These are phyloP conservation scores for Sugiyamaella qingdaonensis DNA, from an alignment of 805 yeast species.

Conservation along the genomic window DNA sequence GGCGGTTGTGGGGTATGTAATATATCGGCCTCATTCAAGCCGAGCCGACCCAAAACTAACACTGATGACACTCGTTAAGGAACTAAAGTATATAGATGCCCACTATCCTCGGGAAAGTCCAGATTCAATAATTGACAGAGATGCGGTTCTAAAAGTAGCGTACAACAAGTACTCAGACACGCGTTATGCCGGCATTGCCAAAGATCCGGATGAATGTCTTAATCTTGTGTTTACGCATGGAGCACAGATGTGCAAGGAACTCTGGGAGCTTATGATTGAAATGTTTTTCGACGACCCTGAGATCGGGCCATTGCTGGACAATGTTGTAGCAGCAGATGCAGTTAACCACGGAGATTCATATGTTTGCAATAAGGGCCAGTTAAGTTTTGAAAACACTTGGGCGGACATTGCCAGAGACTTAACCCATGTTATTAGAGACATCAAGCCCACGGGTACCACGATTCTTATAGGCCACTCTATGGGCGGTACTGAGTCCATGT, in stretches of 20 bases:
- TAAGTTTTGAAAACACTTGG: slow-evolving; percentile 62
- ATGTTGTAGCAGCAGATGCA: slow-evolving; percentile 52
- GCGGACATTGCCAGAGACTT: slow-evolving; percentile 62
- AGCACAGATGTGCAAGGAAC: slow-evolving; percentile 56
- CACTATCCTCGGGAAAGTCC: slow-evolving; percentile 34
- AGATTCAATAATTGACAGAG: slow-evolving; percentile 39
- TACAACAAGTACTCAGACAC: slow-evolving; percentile 40
- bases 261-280: slow-evolving; percentile 56
- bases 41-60: too few species aligned
- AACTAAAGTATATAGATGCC: slow-evolving; percentile 20
- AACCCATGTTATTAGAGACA: slow-evolving; percentile 34
- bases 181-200: background rate
- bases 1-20: too few species aligned
- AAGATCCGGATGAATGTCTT: slow-evolving; percentile 25
- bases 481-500: slow-evolving; percentile 58
- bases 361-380: slow-evolving; percentile 45
- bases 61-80: background rate
- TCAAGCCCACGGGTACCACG: slow-evolving; percentile 36
- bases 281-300: slow-evolving; percentile 33
- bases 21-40: too few species aligned
- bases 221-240: slow-evolving; percentile 58
- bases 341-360: slow-evolving; percentile 70
- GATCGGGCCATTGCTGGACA: slow-evolving; percentile 24
- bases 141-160: slow-evolving; percentile 45
- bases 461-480: slow-evolving; percentile 66